Evolutionary conservation across 306 rosid genomes (phyloP), one percentile per base, ranked within the genome.

Genomic region (Vicia villosa): DNA sequence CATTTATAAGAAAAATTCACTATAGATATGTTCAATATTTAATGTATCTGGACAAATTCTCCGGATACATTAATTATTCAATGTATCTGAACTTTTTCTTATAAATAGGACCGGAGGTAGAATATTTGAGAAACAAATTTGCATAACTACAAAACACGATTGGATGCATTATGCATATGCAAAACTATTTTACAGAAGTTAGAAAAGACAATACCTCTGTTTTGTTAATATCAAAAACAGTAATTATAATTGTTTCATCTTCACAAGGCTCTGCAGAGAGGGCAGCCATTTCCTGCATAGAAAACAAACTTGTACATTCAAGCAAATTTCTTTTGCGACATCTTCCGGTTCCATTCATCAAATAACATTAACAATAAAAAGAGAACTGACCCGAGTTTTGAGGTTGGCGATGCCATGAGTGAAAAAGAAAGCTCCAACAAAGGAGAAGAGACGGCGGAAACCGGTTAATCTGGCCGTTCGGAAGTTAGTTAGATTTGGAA

Each of bases 181-280:
- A n/a, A n/a, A n/a, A n/a, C n/a, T n/a, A n/a, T n/a, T n/a, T n/a
- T n/a, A n/a, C n/a, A n/a, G n/a, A 40, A 30, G 34, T 47, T 65
- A 10, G 4, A 55, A 42, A 55, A 32, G 10, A 1, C 24, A 52
- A 17, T 82, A 89, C 98, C 95, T 90, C 87, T 3, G 86, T 81
- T 79, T 86, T 93, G 63, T 79, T 68, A 68, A 90, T 90, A 79
- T 93, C 86, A 63, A 93, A 93, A 73, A 85, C 86, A 8, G 94
- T 73, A 46, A 86, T 49, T 6, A 82, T 13, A 66, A 90, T 84
- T 22, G 63, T 81, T 84, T 92, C 97, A n/a, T 75, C 87, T 64
- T 88, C 89, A 80, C 79, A 86, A 36, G 91, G 97, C 75, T 93
- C 97, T 10, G 70, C 91, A 34, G 94, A 80, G 68, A 93, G 88